Evolutionary conservation across 2,329 filamentous ascomycete genomes (phyloP), one percentile per base, ranked within the genome.

Genomic region (Mycogone perniciosa): DNA sequence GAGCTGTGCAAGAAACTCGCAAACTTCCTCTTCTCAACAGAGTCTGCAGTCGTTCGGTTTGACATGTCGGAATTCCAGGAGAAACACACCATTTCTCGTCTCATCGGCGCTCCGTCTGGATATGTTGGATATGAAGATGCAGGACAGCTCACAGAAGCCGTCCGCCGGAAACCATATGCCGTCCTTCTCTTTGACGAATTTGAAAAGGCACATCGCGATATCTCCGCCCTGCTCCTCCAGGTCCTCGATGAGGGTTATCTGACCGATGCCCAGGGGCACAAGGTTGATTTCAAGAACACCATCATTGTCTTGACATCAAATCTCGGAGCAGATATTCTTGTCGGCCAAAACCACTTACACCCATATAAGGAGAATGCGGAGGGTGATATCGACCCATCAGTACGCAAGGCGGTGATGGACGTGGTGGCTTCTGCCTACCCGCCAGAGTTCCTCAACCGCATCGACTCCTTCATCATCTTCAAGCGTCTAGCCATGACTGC

Each of bases 31-130:
- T 99, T 97, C 71, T 93, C 88, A 1, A 96, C 89, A 1, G 89
- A 96, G 61, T 83, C 84, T 30, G 92, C 93, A 3, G 89, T 99
- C 29, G 82, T 96, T 33, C 81, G 93, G 33, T 97, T 97, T 68
- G 93, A 97, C 68, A 97, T 97, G 93, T 89, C 84, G 60, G 93
- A 99, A 64, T 97, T 96, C 67, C 90, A 95, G 64, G 93, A 97
- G 66, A 96, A 95, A 68, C 92, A 97, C 65, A 97, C 93, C 4
- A 88, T 97, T 50, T 95, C 89, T 30, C 81, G 92, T 13, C 79
- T 97, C 31, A 96, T 97, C 58, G 93, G 93, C 41, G 87, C 88
- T 3, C 93, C 93, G 0, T 92, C 93, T 5, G 92, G 92, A 26
- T 97, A 97, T 63, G 88, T 97, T 29, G 93, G 93, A 7, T 97